phyloP scores from a whole-genome alignment of 164 flowering plant genomes.

The Dillenia suffruticosa region DNA sequence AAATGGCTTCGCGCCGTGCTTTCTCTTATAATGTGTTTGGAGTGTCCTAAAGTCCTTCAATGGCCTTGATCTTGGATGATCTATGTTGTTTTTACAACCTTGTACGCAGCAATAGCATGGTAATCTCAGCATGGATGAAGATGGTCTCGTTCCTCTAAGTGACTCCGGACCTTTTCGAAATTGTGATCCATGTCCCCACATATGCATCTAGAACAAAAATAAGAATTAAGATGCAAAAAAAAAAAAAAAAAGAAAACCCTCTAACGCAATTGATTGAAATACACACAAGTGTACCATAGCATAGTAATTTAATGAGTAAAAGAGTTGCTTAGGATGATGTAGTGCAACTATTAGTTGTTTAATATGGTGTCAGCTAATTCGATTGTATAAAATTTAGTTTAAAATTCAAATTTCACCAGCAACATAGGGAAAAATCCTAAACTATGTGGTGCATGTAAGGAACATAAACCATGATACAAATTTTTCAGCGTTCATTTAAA shows the following conservation, averaged over 20 bases:
- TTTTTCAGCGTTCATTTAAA: background rate
- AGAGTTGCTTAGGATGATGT: too few species aligned
- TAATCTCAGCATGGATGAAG: slow-evolving; percentile 44
- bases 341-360: too few species aligned
- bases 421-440: background rate
- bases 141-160: slow-evolving; percentile 44
- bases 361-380: too few species aligned
- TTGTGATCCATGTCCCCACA: slow-evolving; percentile 82
- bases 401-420: too few species aligned
- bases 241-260: background rate
- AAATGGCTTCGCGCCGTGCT: slow-evolving; percentile 63
- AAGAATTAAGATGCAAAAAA: background rate
- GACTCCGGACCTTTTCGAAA: slow-evolving; percentile 57
- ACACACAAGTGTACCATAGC: too few species aligned
- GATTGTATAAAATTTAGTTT: too few species aligned
- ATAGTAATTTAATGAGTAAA: too few species aligned
- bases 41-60: slow-evolving; percentile 70
- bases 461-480: background rate
- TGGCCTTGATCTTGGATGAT: slow-evolving; percentile 64
- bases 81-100: slow-evolving; percentile 71
- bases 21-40: slow-evolving; percentile 74
- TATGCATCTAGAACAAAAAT: slow-evolving; percentile 43
- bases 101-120: slow-evolving; percentile 71
- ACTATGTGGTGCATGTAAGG: background rate
- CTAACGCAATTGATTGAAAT: background rate